Evolutionary conservation across 2,329 filamentous ascomycete genomes (phyloP).

Genomic region (Ascochyta viciae-villosae): DNA sequence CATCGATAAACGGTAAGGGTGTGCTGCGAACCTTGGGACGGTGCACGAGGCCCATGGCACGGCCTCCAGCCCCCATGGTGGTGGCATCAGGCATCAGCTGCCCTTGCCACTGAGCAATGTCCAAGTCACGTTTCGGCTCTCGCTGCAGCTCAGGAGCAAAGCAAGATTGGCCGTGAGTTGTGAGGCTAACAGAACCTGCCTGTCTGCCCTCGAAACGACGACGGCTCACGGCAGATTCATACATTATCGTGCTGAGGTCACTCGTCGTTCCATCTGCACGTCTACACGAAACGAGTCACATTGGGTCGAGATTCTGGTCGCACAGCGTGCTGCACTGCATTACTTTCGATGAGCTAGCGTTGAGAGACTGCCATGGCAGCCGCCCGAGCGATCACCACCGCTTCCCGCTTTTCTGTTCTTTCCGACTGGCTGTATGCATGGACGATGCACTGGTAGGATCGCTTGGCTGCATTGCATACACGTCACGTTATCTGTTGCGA

Average conservation of each 20-base stretch:
- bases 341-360: slow-evolving; percentile 25
- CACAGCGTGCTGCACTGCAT: slow-evolving; percentile 29
- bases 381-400: slow-evolving; percentile 30
- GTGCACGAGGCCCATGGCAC: slow-evolving; percentile 17
- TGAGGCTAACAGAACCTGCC: background rate
- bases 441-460: slow-evolving; percentile 31
- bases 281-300: slow-evolving; percentile 28
- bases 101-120: slow-evolving; percentile 29
- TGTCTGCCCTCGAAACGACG: background rate
- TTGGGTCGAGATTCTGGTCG: slow-evolving; percentile 25
- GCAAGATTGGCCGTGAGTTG: background rate
- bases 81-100: slow-evolving; percentile 28
- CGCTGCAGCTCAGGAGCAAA: slow-evolving; percentile 6
- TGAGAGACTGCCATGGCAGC: slow-evolving; percentile 22
- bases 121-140: slow-evolving; percentile 10
- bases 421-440: slow-evolving; percentile 40
- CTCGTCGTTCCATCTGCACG: slow-evolving; percentile 23
- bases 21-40: slow-evolving; percentile 16
- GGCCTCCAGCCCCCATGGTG: slow-evolving; percentile 8
- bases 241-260: slow-evolving; percentile 1
- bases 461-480: slow-evolving; percentile 39
- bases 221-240: slow-evolving; percentile 11
- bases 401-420: slow-evolving; percentile 29
- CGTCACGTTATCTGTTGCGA: slow-evolving; percentile 38
- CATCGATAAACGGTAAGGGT: slow-evolving; percentile 6